Percentiles rank a stretch among this genome's conserved stretches.
Conservation (phyloP, 129 eudicot species). For the Flaveria linearis region DNA sequence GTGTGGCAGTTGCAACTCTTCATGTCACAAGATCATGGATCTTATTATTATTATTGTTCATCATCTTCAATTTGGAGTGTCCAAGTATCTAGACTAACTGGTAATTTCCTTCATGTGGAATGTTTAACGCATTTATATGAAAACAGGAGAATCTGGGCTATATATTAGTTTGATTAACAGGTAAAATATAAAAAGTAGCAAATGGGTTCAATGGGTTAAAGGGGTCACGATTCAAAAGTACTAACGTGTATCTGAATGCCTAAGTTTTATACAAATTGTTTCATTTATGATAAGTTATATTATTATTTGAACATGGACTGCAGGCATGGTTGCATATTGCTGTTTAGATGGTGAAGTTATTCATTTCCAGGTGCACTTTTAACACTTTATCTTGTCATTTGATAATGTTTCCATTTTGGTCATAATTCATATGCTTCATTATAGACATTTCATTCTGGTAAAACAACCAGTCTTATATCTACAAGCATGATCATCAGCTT, state of each 20-base stretch:
- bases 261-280: too few species aligned
- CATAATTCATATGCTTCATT: not conserved
- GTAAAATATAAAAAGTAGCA: too few species aligned
- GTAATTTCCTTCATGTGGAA: constrained; percentile 33
- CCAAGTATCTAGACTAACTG: constrained; percentile 66
- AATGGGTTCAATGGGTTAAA: too few species aligned
- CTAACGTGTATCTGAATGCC: too few species aligned
- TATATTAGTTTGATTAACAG: too few species aligned
- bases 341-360: constrained; percentile 74
- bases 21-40: constrained; percentile 67
- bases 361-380: constrained; percentile 67
- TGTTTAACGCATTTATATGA: not conserved
- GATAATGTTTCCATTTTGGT: not conserved
- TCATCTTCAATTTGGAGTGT: constrained; percentile 70
- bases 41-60: constrained; percentile 59
- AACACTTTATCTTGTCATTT: not conserved
- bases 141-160: not conserved
- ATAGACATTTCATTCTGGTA: not conserved
- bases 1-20: constrained; percentile 97
- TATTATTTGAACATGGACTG: not conserved
- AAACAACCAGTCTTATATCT: not conserved
- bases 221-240: too few species aligned
- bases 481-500: constrained; percentile 43
- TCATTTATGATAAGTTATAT: too few species aligned
- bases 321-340: constrained; percentile 92